These are phyloP conservation scores for Aspergillus piperis DNA, from an alignment of 2,329 filamentous ascomycete genomes.

Conservation along the genomic window DNA sequence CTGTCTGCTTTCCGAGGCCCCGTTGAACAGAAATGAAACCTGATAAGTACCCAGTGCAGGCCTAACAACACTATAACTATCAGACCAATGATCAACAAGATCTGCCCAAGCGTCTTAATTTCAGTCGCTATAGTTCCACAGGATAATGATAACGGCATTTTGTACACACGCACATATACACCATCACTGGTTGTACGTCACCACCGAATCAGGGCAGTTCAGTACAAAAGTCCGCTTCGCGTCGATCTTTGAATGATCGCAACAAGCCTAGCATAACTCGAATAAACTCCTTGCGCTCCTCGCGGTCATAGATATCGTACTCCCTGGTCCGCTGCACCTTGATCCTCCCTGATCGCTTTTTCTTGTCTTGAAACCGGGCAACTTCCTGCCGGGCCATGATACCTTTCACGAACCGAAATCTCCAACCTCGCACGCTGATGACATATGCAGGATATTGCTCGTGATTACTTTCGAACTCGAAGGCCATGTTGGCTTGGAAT, in stretches of 20 bases:
- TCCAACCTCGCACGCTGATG: neutral
- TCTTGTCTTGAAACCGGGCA: neutral
- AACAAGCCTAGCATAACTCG: neutral
- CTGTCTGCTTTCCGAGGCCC: no score
- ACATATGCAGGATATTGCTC: constrained; percentile 1
- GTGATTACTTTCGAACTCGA: neutral
- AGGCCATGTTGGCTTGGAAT: constrained; percentile 1
- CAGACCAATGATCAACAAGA: no score
- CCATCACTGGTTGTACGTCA: no score
- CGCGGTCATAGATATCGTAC: neutral
- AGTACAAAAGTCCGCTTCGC: neutral
- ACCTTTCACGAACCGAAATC: neutral
- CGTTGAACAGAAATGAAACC: no score
- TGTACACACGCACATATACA: no score
- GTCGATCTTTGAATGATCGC: neutral
- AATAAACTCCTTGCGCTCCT: neutral
- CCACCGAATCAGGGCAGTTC: neutral
- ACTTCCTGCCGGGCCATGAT: neutral
- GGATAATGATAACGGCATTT: no score
- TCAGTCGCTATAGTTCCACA: no score
- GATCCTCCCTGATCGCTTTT: neutral
- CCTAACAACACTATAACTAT: no score
- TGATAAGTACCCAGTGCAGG: no score
- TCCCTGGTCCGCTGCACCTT: neutral
- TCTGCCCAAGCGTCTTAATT: no score